Base-by-base conservation (phyloP, 2,329 filamentous ascomycete genomes). In the Colletotrichum cereale region DNA sequence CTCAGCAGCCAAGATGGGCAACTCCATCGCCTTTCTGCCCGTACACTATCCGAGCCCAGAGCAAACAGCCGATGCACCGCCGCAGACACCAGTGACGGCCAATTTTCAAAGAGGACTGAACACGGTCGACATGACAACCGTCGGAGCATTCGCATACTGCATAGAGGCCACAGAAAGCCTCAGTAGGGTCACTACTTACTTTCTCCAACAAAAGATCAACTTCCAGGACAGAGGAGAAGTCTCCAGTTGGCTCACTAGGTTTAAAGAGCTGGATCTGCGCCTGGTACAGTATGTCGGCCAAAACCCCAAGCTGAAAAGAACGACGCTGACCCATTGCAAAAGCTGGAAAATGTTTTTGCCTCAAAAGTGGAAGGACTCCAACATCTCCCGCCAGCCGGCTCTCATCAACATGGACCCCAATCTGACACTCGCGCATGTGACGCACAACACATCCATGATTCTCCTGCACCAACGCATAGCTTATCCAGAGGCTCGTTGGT, bases 401-500 rank as follows among this genome's bases (percentile, higher is more conserved):
- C 73, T 77, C 0, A 75, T 74, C 24, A 74, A 75, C 18, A 85
- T 85, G 79, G 85, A 87, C 61, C 85, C 85, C 0, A 87, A 87
- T 56, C 76, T 87, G 24, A 86, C 85, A 0, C 75, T 86, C 0
- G 85, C 85, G 0, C 84, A 87, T 42, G 79, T 85, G 12, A 86
- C 84, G 0, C 85, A 87, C 57, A 86, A 86, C 65, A 82, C 84
- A 0, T 85, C 84, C 0, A 85, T 86, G 77, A 85, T 87, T 31
- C 76, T 86, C 0, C 76, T 87, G 0, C 85, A 87, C 64, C 85
- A 87, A 53, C 77, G 79, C 7, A 86, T 87, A 48, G 85, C 84
- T 0, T 86, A 84, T 55, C 84, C 84, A 0, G 74, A 74, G 29
- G 2, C 77, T 75, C 0, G 72, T 72, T 26, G 77, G 79, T 29